phyloP scores from a whole-genome alignment of 148 eudicot genomes.

The Polygonum aviculare region DNA sequence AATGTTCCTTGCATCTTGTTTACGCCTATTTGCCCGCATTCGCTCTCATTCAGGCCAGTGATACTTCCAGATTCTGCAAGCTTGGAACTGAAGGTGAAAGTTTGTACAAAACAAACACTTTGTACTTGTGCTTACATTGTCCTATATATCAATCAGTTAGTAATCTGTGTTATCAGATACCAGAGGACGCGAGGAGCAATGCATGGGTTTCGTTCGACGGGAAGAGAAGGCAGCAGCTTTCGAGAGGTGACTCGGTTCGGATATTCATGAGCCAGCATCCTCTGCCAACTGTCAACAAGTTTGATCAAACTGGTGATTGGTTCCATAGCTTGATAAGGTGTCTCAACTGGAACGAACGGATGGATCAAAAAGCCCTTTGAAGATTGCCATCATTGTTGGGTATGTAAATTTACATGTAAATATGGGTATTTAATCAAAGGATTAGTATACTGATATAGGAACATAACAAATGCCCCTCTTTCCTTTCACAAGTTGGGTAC shows the following conservation, averaged over 20 bases:
- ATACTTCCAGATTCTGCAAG: constrained; percentile 98
- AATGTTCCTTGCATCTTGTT: constrained; percentile 98
- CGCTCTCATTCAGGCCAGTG: constrained; percentile 97
- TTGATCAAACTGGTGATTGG: constrained; percentile 98
- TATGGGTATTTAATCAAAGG: background rate
- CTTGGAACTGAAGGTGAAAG: constrained; percentile 72
- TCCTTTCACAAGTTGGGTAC: too few species aligned
- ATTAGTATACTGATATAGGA: background rate
- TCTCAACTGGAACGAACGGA: constrained; percentile 94
- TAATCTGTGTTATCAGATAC: constrained; percentile 37
- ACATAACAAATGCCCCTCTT: constrained; percentile 1
- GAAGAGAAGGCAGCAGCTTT: constrained; percentile 96
- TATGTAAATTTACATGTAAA: constrained; percentile 5
- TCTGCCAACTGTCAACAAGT: constrained; percentile 86
- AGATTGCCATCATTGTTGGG: background rate
- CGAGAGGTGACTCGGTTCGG: constrained; percentile 77
- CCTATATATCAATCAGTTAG: too few species aligned
- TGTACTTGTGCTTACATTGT: constrained; percentile 19
- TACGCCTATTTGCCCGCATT: constrained; percentile 97
- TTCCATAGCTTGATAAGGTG: constrained; percentile 92
- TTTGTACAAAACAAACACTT: background rate
- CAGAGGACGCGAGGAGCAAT: constrained; percentile 92
- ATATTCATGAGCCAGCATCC: constrained; percentile 96
- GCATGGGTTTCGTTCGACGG: constrained; percentile 99
- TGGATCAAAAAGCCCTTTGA: constrained; percentile 92